Evolutionary conservation across 2,329 filamentous ascomycete genomes (phyloP).

Genomic region (Mariannaea elegans): DNA sequence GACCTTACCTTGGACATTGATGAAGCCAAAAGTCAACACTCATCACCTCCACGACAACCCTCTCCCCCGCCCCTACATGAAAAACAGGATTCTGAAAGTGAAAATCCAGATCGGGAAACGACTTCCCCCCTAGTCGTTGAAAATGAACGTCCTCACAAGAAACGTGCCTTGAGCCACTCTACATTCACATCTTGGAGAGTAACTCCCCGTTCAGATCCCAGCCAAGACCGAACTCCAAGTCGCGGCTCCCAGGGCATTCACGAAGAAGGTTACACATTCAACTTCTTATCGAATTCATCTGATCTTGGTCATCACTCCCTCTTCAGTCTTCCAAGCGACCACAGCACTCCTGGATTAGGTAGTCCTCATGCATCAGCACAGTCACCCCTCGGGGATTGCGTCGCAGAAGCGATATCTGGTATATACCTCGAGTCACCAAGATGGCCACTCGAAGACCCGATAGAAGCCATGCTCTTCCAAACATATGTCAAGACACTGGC

Average conservation of each 20-base stretch:
- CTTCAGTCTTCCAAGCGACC: conserved; percentile 17
- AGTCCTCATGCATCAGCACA: conserved; percentile 16
- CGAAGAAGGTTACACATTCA: conserved; percentile 11
- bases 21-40: conserved; percentile 18
- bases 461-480: conserved; percentile 42
- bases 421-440: conserved; percentile 33
- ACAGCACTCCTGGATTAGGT: conserved; percentile 16
- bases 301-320: conserved; percentile 5
- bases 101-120: not conserved
- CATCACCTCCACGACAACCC: conserved; percentile 18
- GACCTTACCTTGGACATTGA: conserved; percentile 8
- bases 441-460: conserved; percentile 35
- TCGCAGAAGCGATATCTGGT: conserved; percentile 32
- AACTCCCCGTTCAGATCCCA: conserved; percentile 22
- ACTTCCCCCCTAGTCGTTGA: conserved; percentile 3
- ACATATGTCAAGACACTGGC: conserved; percentile 39
- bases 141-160: conserved; percentile 28
- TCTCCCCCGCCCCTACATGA: conserved; percentile 8
- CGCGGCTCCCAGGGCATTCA: conserved; percentile 20
- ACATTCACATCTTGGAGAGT: conserved; percentile 24
- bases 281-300: conserved; percentile 16
- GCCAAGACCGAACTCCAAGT: conserved; percentile 26
- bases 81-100: conserved; percentile 6
- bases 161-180: conserved; percentile 34
- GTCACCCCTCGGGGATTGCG: conserved; percentile 21